phyloP scores from a whole-genome alignment of 768 basidiomycete genomes.

The Paxillus ammoniavirescens region DNA sequence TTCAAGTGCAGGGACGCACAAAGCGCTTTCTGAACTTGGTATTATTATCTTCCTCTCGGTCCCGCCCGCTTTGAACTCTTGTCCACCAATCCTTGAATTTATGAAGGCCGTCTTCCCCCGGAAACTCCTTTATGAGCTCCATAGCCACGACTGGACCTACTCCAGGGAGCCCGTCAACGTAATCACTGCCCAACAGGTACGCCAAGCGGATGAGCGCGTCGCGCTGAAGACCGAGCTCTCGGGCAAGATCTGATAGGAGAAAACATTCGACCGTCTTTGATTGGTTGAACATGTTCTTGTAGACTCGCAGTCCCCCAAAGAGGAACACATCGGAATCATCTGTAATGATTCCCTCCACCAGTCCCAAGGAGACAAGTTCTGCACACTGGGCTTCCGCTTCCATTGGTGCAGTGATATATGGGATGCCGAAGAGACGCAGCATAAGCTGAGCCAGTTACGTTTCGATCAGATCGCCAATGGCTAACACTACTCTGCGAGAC shows the following conservation, averaged over 20 bases:
- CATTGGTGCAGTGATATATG: conserved; percentile 98
- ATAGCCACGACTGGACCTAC: conserved; percentile 96
- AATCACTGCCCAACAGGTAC: conserved; percentile 95
- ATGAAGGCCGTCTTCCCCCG: conserved; percentile 78
- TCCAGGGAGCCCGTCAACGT: conserved; percentile 88
- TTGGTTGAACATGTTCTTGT: conserved; percentile 99
- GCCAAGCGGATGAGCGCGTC: conserved; percentile 87
- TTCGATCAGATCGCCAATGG: not conserved
- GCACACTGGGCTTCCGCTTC: conserved; percentile 99
- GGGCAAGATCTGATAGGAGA: conserved; percentile 73
- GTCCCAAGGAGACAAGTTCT: conserved; percentile 74
- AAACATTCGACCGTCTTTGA: conserved; percentile 99
- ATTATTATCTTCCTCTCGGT: conserved; percentile 67
- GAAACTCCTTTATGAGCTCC: conserved; percentile 93
- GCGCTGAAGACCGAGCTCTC: conserved; percentile 85
- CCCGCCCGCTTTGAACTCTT: conserved; percentile 88
- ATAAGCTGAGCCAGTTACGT: conserved; percentile 56
- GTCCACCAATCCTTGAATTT: conserved; percentile 94
- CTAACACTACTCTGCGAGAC: not conserved
- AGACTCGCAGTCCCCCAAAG: conserved; percentile 93
- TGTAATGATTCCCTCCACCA: conserved; percentile 97
- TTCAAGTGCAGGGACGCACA: conserved; percentile 49
- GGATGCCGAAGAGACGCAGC: conserved; percentile 92
- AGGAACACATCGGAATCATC: conserved; percentile 99
- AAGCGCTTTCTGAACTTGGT: conserved; percentile 83